Evolutionary conservation across 768 basidiomycete genomes (phyloP).

Genomic region (Infundibulicybe gibba): DNA sequence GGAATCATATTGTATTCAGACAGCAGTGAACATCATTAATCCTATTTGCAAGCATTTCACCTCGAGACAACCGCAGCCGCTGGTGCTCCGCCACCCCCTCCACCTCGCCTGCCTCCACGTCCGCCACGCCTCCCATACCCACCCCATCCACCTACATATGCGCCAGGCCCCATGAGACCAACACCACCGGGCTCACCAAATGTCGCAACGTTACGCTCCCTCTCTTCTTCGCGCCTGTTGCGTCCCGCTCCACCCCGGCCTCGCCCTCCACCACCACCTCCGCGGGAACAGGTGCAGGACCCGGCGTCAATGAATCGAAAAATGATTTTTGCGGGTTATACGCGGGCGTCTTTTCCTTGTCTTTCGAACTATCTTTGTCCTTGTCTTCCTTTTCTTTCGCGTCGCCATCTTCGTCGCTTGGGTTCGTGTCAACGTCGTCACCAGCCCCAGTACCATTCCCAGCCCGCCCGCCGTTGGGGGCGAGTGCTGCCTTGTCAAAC

Average conservation of each 20-base stretch:
- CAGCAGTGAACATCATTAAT: no score
- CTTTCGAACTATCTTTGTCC: slow-evolving; percentile 24
- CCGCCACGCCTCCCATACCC: slow-evolving; percentile 55
- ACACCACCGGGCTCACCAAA: slow-evolving; percentile 85
- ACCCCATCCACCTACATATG: slow-evolving; percentile 78
- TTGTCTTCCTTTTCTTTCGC: slow-evolving; percentile 17
- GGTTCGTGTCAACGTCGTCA: slow-evolving; percentile 23
- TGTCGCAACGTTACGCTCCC: slow-evolving; percentile 81
- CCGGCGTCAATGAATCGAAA: slow-evolving; percentile 66
- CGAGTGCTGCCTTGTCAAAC: slow-evolving; percentile 71
- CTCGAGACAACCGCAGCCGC: not conserved
- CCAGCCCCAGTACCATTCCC: slow-evolving; percentile 13
- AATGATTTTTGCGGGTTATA: slow-evolving; percentile 80
- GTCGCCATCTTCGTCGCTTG: slow-evolving; percentile 22
- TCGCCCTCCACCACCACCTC: slow-evolving; percentile 35
- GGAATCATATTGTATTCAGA: no score
- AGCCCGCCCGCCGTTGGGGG: slow-evolving; percentile 18
- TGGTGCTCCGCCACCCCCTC: slow-evolving; percentile 20
- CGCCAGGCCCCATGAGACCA: slow-evolving; percentile 73
- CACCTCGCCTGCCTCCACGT: slow-evolving; percentile 29
- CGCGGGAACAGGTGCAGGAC: slow-evolving; percentile 23
- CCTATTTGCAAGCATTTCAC: no score
- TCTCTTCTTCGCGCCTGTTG: slow-evolving; percentile 76
- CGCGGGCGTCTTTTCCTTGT: slow-evolving; percentile 40
- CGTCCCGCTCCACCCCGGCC: slow-evolving; percentile 50